Evolutionary conservation across 202 grass and related monocot species (phyloP), one percentile per base, ranked within the genome.

Genomic region (Setaria viridis): DNA sequence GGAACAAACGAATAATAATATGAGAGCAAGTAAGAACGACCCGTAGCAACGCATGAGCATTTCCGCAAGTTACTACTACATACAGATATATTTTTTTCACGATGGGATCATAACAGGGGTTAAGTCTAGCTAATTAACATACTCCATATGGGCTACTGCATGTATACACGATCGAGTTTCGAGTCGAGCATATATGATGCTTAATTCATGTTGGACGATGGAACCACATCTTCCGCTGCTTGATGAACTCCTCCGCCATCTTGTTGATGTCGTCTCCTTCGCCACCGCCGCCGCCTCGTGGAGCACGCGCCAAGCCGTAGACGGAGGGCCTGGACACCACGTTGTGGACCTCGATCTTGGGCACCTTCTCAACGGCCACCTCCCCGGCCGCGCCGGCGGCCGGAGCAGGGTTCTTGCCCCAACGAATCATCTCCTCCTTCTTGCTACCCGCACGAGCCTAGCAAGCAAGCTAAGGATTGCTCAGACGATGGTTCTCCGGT

Each of bases 241-340:
- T 37, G 66, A 85, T 85, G 84, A 71, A 85, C 66, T 48, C 33
- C 54, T 48, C 50, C 5, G 84, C 67, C 84, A 12, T 79, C 84
- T 14, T 49, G 19, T 79, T 37, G 84, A 85, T 79, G 43, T 85
- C 84, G 6, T 85, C 43, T 16, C 42, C 82, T 11, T 21, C 68
- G 1, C 1, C 42, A 7, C 16, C 54, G 17, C 9, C 19, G 17
- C 54, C 54, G 6, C 54, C 10, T 41, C 7, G 46, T 0, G 77
- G 6, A 15, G 30, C 32, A 30, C 25, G 14, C 1, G 29, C 17
- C 29, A 43, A 34, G 64, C 49, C 65, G 37, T 70, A 19, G 20
- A 70, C 0, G 7, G 5, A 2, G 4, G 79, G 79, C 50, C 51
- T 45, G 4, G 13, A 32, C 4, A 81, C 34, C 50, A 45, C 14